Evolutionary conservation across 495 filamentous ascomycete species (phyloP).

Genomic region (Sordaria brevicollis): DNA sequence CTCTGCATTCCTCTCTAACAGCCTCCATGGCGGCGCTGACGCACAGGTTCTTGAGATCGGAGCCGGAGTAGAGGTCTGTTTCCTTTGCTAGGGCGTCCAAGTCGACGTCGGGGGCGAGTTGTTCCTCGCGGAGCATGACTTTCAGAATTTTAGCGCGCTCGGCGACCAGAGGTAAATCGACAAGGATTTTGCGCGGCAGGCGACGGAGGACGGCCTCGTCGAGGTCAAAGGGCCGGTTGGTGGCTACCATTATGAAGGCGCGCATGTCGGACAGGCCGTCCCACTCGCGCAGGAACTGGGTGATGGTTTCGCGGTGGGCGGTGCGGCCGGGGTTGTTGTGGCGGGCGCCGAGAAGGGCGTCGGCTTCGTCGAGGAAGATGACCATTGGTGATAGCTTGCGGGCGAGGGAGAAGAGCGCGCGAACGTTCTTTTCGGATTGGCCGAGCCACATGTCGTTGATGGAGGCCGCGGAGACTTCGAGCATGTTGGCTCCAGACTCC

Average conservation of each 20-base stretch:
- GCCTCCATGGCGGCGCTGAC: conserved; percentile 86
- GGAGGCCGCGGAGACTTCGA: conserved; percentile 49
- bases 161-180: conserved; percentile 72
- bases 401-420: conserved; percentile 82
- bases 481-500: conserved; percentile 77
- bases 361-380: conserved; percentile 95
- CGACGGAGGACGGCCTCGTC: conserved; percentile 87
- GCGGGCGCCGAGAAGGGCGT: conserved; percentile 76
- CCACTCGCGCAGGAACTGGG: conserved; percentile 97
- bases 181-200: conserved; percentile 71
- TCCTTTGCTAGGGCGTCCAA: conserved; percentile 58
- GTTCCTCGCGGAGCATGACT: conserved; percentile 77
- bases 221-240: conserved; percentile 87
- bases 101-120: conserved; percentile 56
- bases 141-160: conserved; percentile 72
- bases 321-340: conserved; percentile 44
- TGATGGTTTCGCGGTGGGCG: conserved; percentile 83
- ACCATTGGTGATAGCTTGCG: conserved; percentile 89
- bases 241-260: conserved; percentile 99
- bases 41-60: conserved; percentile 85
- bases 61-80: conserved; percentile 93
- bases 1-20: conserved; percentile 59
- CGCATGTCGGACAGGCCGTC: conserved; percentile 80
- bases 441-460: conserved; percentile 96
- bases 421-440: conserved; percentile 93